Evolutionary conservation across 768 basidiomycete genomes (phyloP).

Genomic region (Scleroderma citrinum): DNA sequence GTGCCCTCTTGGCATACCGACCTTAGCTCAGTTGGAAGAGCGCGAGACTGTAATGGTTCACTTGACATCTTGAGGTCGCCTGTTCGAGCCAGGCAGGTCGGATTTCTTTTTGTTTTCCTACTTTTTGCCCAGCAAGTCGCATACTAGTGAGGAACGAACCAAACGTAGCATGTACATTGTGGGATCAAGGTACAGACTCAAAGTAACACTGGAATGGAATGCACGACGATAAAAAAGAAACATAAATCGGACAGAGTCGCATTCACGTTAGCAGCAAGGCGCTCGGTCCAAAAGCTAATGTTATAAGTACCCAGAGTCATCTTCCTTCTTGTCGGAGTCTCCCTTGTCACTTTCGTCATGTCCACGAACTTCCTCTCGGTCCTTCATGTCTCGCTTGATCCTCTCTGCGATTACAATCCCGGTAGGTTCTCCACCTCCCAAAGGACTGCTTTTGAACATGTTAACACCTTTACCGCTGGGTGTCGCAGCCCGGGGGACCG

Average conservation of each 20-base stretch:
- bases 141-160: too few relatives aligned
- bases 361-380: constrained; percentile 9
- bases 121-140: too few relatives aligned
- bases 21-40: constrained; percentile 51
- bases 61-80: constrained; percentile 47
- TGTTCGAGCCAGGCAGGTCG: constrained; percentile 60
- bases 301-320: constrained; percentile 2
- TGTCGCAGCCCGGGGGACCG: constrained; percentile 9
- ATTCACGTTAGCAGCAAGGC: too few relatives aligned
- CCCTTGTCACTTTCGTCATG: neutral
- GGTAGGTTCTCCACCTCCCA: constrained; percentile 39
- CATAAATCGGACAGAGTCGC: too few relatives aligned
- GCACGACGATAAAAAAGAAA: too few relatives aligned
- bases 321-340: constrained; percentile 1
- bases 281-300: neutral
- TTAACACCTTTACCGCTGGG: constrained; percentile 38
- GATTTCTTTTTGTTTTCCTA: too few relatives aligned
- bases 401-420: constrained; percentile 47
- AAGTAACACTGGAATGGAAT: too few relatives aligned
- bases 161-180: too few relatives aligned
- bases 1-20: constrained; percentile 16
- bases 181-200: too few relatives aligned
- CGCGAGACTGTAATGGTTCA: constrained; percentile 41
- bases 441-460: constrained; percentile 72
- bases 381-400: constrained; percentile 32